These are phyloP conservation scores for Elongisporangium anandrum DNA, from an alignment of 352 stramenopile genomes.

Conservation along the genomic window DNA sequence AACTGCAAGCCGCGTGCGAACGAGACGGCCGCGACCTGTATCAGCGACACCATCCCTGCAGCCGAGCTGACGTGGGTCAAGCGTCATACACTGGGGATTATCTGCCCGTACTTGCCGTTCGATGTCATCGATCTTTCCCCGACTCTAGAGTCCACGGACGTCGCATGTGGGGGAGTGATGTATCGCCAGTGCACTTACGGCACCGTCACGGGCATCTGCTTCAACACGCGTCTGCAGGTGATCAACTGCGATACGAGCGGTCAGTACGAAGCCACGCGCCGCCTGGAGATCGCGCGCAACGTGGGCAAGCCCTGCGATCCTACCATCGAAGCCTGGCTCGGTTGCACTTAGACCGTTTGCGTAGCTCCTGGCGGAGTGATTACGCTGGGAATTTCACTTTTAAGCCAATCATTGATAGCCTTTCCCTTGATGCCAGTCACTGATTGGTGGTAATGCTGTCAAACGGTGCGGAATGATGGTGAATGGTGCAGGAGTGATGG, in stretches of 20 bases:
- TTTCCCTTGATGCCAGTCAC: neutral
- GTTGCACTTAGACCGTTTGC: slow-evolving; percentile 8
- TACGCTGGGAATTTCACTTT: neutral
- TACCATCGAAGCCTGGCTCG: slow-evolving; percentile 27
- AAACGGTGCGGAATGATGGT: neutral
- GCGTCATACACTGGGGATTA: neutral
- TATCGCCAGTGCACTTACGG: slow-evolving; percentile 24
- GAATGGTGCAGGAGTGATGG: neutral
- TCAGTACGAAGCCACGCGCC: slow-evolving; percentile 27
- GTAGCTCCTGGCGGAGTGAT: neutral
- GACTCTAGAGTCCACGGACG: slow-evolving; percentile 19
- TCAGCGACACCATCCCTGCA: slow-evolving; percentile 13
- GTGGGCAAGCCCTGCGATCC: slow-evolving; percentile 21
- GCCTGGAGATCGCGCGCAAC: slow-evolving; percentile 20
- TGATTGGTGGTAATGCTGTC: neutral
- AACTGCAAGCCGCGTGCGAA: slow-evolving; percentile 16
- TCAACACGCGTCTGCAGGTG: slow-evolving; percentile 39
- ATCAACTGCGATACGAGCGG: slow-evolving; percentile 32
- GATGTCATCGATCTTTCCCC: slow-evolving; percentile 2
- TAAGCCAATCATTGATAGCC: neutral
- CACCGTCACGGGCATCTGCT: slow-evolving; percentile 25
- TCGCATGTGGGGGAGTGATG: slow-evolving; percentile 18
- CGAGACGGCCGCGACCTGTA: slow-evolving; percentile 19
- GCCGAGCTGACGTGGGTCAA: slow-evolving; percentile 12
- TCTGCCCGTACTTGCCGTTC: slow-evolving; percentile 4